A percentile compares a stretch with the other conserved stretches of the same genome.
Conservation (phyloP, 768 basidiomycete species). For the Naganishia kalamii region DNA sequence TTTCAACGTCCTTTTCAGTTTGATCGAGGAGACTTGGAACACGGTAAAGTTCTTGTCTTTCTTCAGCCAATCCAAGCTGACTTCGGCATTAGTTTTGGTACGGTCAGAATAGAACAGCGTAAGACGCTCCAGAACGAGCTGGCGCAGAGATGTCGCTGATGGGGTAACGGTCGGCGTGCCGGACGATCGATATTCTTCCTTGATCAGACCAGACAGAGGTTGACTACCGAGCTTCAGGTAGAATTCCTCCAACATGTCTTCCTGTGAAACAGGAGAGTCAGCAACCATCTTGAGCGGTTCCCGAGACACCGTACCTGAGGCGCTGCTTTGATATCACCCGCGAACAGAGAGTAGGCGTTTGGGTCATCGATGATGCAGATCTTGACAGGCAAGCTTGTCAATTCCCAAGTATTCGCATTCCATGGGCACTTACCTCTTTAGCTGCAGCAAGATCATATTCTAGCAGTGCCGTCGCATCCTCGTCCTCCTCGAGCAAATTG, state of each 20-base stretch:
- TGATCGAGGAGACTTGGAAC: slow-evolving; percentile 33
- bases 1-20: slow-evolving; percentile 34
- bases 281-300: background rate
- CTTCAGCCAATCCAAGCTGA: slow-evolving; percentile 44
- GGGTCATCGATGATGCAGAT: slow-evolving; percentile 83
- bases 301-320: slow-evolving; percentile 34
- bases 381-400: slow-evolving; percentile 35
- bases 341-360: slow-evolving; percentile 70
- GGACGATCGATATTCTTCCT: slow-evolving; percentile 61
- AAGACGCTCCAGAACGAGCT: slow-evolving; percentile 61
- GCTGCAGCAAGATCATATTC: slow-evolving; percentile 65
- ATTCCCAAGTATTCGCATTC: background rate
- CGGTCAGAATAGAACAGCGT: slow-evolving; percentile 91
- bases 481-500: slow-evolving; percentile 52
- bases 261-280: slow-evolving; percentile 56
- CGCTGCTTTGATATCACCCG: slow-evolving; percentile 58
- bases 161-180: slow-evolving; percentile 18
- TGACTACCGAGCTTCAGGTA: slow-evolving; percentile 70
- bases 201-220: slow-evolving; percentile 64
- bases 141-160: slow-evolving; percentile 31
- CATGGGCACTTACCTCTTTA: slow-evolving; percentile 43
- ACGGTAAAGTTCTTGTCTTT: slow-evolving; percentile 45
- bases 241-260: slow-evolving; percentile 85
- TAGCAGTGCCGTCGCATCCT: slow-evolving; percentile 60
- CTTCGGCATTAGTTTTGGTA: slow-evolving; percentile 35